These are phyloP conservation scores for Penicillium brevicompactum DNA, from an alignment of 2,329 filamentous ascomycete species.

Conservation along the genomic window DNA sequence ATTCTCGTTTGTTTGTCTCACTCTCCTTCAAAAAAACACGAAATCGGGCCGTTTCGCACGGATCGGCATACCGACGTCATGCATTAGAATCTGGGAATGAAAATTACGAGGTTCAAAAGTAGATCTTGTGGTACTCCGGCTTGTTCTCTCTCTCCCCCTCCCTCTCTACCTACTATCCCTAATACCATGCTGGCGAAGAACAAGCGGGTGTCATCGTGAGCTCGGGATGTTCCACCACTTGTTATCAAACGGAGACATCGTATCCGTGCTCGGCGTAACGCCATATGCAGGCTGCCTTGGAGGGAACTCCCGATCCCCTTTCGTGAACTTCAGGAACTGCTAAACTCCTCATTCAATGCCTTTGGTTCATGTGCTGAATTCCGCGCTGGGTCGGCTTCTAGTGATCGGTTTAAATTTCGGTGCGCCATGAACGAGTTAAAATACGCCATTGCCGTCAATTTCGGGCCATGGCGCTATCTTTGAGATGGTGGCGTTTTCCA, in stretches of 20 bases:
- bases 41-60: constrained; percentile 1
- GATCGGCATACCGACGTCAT: constrained; percentile 26
- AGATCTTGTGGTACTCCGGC: not conserved
- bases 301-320: not conserved
- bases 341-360: not conserved
- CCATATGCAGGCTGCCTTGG: not conserved
- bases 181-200: too few species aligned
- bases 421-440: not conserved
- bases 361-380: not conserved
- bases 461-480: not conserved
- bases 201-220: too few species aligned
- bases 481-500: not conserved
- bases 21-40: not conserved
- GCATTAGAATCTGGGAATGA: not conserved
- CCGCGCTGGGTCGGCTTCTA: not conserved
- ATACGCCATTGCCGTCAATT: not conserved
- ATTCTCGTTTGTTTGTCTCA: not conserved
- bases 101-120: not conserved
- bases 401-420: not conserved
- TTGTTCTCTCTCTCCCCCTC: not conserved
- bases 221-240: too few species aligned
- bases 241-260: too few species aligned
- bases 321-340: not conserved
- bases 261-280: not conserved
- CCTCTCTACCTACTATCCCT: not conserved